Evolutionary conservation across 331 rosid genomes (phyloP).

Genomic region (Prunus yedoensis): DNA sequence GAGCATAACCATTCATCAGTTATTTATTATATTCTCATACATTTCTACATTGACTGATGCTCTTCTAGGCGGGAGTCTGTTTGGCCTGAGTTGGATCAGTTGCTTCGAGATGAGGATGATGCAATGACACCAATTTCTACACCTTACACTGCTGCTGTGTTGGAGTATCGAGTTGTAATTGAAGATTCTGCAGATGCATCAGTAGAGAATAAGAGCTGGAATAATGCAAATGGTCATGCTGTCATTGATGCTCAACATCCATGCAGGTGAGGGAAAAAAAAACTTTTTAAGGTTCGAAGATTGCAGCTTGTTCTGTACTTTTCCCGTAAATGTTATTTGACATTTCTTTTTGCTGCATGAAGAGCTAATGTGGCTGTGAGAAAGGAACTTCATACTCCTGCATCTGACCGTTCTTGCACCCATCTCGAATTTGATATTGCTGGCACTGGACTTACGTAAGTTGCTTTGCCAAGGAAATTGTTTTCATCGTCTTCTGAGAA

Average conservation of each 20-base stretch:
- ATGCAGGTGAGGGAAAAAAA: conserved; percentile 57
- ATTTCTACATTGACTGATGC: conserved; percentile 20
- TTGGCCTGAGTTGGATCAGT: conserved; percentile 91
- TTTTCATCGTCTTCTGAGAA: background rate
- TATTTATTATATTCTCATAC: background rate
- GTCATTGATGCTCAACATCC: conserved; percentile 95
- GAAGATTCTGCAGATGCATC: conserved; percentile 53
- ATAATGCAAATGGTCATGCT: conserved; percentile 79
- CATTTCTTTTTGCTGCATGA: conserved; percentile 34
- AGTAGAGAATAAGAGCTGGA: conserved; percentile 65
- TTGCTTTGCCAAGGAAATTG: conserved; percentile 11
- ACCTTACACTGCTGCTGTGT: conserved; percentile 93
- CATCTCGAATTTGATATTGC: conserved; percentile 93
- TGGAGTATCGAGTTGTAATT: conserved; percentile 76
- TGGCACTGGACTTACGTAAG: conserved; percentile 81
- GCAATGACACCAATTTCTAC: conserved; percentile 57
- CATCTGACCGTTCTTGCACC: conserved; percentile 93
- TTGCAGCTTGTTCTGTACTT: conserved; percentile 8
- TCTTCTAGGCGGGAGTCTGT: conserved; percentile 77
- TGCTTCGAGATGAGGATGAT: conserved; percentile 85
- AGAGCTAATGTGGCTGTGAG: conserved; percentile 91
- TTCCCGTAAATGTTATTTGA: conserved; percentile 30
- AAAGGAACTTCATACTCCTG: conserved; percentile 80
- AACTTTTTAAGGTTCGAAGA: background rate
- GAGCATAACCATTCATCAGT: background rate